Conservation (phyloP, 2,329 filamentous ascomycete genomes). For the Epichloe elymi region DNA sequence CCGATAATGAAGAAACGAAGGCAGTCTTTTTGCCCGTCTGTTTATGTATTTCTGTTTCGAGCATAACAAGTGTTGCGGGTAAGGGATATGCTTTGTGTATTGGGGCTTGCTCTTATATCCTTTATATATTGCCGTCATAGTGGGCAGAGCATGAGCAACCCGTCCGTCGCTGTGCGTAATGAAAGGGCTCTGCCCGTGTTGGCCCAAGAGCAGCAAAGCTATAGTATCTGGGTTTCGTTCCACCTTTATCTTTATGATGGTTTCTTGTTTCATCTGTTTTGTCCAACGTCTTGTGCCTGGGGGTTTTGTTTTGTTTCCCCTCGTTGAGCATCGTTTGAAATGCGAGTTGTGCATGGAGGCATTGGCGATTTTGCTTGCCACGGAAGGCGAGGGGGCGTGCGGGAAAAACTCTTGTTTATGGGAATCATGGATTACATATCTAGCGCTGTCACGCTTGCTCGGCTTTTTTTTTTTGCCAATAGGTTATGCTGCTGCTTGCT, state of each 20-base stretch:
- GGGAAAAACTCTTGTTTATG: too few species aligned
- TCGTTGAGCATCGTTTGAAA: too few species aligned
- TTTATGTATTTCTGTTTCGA: background rate
- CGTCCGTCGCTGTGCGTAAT: background rate
- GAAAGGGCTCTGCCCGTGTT: background rate
- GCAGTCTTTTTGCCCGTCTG: background rate
- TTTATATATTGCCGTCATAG: background rate
- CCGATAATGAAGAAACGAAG: constrained; percentile 1
- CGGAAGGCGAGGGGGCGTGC: too few species aligned
- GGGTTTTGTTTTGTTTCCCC: too few species aligned
- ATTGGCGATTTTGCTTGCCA: background rate
- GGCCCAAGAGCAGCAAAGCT: background rate
- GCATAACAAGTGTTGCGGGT: background rate
- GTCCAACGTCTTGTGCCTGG: background rate
- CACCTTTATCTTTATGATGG: background rate
- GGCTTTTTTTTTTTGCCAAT: too few species aligned
- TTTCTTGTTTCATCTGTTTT: background rate
- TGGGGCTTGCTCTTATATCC: background rate
- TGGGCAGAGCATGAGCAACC: background rate
- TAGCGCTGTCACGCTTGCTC: too few species aligned
- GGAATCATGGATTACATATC: too few species aligned
- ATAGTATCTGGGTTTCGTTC: too few species aligned
- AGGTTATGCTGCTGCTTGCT: too few species aligned
- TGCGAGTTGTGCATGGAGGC: background rate
- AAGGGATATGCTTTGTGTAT: background rate